Conservation (phyloP, 1,284 basidiomycete species). For the Cronartium quercuum region DNA sequence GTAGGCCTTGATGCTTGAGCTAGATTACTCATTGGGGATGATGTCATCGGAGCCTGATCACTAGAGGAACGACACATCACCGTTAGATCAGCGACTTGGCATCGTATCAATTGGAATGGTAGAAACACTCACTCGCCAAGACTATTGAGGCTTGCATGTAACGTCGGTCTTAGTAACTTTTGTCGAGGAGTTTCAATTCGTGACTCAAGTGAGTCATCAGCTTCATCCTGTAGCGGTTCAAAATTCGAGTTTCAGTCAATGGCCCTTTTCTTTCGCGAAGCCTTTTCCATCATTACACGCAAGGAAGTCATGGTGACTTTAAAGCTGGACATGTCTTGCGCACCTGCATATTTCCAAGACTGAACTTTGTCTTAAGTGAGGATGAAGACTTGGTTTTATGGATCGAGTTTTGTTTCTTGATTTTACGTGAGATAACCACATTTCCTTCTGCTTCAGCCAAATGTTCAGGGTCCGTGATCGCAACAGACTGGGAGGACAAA, state of each 20-base stretch:
- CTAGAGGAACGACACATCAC: too few relatives aligned
- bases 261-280: not conserved
- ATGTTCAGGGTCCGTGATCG: not conserved
- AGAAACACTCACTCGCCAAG: not conserved
- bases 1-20: slow-evolving; percentile 25
- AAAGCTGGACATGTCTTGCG: not conserved
- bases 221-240: not conserved
- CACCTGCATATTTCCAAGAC: not conserved
- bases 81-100: too few relatives aligned
- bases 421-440: not conserved
- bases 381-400: not conserved
- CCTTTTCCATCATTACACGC: too few relatives aligned
- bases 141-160: not conserved
- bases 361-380: not conserved
- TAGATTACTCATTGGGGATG: not conserved
- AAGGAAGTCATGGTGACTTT: not conserved
- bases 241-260: not conserved
- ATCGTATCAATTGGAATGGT: too few relatives aligned
- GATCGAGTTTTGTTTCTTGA: not conserved
- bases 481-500: not conserved
- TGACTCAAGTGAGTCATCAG: not conserved
- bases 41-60: not conserved
- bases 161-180: not conserved
- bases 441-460: not conserved
- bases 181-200: not conserved